phyloP scores from a whole-genome alignment of 148 eudicot genomes.

The Chenopodium formosanum region DNA sequence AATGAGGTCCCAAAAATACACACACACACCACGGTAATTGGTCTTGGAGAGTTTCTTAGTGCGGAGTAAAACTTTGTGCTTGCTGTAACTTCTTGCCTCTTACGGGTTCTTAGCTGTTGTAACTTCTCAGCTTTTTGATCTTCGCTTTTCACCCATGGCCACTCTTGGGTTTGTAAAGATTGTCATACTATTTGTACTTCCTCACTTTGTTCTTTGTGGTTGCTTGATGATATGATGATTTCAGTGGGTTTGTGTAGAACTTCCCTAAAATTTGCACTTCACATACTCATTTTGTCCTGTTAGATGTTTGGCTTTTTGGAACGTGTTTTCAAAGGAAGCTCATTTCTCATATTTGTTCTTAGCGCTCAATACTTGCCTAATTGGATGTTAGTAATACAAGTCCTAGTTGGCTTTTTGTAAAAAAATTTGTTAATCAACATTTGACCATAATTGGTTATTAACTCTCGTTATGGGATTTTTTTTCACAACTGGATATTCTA shows the following conservation, averaged over 20 bases:
- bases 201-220: not conserved
- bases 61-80: not conserved
- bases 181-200: not conserved
- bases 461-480: not conserved
- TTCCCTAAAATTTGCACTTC: not conserved
- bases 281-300: not conserved
- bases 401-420: not conserved
- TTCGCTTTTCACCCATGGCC: not conserved
- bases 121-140: too few species aligned
- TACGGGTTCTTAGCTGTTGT: too few species aligned
- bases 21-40: too few species aligned
- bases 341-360: not conserved
- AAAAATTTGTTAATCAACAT: not conserved
- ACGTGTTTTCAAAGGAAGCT: not conserved
- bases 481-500: not conserved
- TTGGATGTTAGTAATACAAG: not conserved
- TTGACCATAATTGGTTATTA: not conserved
- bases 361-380: not conserved
- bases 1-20: too few species aligned
- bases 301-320: not conserved
- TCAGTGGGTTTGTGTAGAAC: not conserved
- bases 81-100: not conserved
- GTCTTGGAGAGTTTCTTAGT: not conserved
- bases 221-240: not conserved
- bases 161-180: too few species aligned